Evolutionary conservation across 2,329 filamentous ascomycete genomes (phyloP), one percentile per base, ranked within the genome.

Genomic region (Arthrobotrys entomopaga): DNA sequence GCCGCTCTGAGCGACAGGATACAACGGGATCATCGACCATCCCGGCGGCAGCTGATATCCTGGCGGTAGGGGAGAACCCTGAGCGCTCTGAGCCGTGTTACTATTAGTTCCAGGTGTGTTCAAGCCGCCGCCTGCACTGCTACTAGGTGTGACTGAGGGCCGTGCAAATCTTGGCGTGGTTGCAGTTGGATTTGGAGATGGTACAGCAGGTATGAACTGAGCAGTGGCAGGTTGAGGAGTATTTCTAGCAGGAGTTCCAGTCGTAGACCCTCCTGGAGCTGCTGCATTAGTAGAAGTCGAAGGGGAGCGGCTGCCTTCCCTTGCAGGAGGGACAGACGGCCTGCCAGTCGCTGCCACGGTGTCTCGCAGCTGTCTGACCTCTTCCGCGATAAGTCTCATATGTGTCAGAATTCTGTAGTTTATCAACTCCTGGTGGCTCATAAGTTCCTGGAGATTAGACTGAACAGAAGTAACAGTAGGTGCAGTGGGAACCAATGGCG

Each of bases 31-130:
- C 16, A 75, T 7, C 13, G 71, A 70, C 71, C 71, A 75, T 40
- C 71, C 71, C 11, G 71, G 71, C 8, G 71, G 71, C 15, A 75
- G 71, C 46, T 75, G 65, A 16, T 65, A 65, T n/a, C 59, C 65
- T 19, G 65, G 63, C 2, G 70, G 70, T n/a, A 59, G 38, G 0
- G 49, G 61, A 4, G 34, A 34, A 10, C 29, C 29, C 10, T 34
- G 29, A 6, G 29, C n/a, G 10, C 42, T 29, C 13, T 26, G 1
- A 50, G 19, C 46, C 10, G 43, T 40, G 1, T 15, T 42, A 20
- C 26, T 26, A 50, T 56, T 38, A 29, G 22, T 52, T 59, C 42
- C 59, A 20, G 38, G 10, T 46, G 38, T 42, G 20, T 13, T 46
- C 29, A 34, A 34, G 7, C 42, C 42, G 13, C 13, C n/a, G 42